Percentiles rank a stretch among this genome's conserved stretches.
Conservation (phyloP, 228 moss, liverwort and hornwort genomes). For the Sphagnum magellanicum region DNA sequence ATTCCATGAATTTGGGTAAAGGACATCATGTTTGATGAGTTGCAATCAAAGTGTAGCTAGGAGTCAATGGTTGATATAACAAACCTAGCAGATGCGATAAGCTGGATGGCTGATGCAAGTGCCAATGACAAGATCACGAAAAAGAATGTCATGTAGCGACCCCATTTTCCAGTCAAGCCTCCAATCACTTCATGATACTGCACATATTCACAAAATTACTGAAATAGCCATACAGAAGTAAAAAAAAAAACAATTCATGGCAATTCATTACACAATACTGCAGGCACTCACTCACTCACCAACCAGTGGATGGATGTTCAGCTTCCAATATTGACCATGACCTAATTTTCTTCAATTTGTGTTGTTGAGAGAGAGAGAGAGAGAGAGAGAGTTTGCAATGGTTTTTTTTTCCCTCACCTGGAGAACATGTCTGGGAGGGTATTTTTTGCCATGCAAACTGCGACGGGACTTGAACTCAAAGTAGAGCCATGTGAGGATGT, state of each 20-base stretch:
- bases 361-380: background rate
- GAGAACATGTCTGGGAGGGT: slow-evolving; percentile 41
- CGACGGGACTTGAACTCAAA: slow-evolving; percentile 47
- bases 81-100: slow-evolving; percentile 71
- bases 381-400: background rate
- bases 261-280: background rate
- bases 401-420: slow-evolving; percentile 19
- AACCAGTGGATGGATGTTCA: no score
- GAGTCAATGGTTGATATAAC: background rate
- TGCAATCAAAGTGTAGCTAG: no score
- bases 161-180: slow-evolving; percentile 39
- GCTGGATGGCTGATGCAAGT: slow-evolving; percentile 55
- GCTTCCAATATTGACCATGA: background rate
- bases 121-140: slow-evolving; percentile 56
- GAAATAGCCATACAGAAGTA: background rate
- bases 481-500: slow-evolving; percentile 60
- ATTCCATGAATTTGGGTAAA: no score
- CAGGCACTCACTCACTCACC: background rate
- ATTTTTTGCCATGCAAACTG: slow-evolving; percentile 15
- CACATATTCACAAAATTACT: slow-evolving; percentile 6
- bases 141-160: slow-evolving; percentile 33
- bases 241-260: background rate
- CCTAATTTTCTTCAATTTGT: background rate
- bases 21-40: no score
- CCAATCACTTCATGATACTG: slow-evolving; percentile 81